Evolutionary conservation across 1,139 yeast genomes (phyloP).

Genomic region (Pichia sp.): DNA sequence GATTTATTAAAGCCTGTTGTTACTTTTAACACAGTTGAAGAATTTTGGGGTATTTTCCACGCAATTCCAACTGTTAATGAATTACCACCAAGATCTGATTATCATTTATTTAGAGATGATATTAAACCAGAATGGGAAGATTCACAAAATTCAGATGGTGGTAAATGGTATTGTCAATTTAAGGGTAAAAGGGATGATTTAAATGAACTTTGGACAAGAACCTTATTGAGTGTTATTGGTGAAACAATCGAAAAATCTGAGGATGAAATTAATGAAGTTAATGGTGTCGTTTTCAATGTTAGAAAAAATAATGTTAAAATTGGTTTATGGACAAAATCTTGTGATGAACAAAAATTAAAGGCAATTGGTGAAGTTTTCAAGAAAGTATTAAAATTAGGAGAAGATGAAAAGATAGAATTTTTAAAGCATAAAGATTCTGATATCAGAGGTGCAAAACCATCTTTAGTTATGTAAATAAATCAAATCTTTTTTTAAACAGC

Average conservation of each 20-base stretch:
- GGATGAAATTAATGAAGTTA: slow-evolving; percentile 56
- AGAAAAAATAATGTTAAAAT: slow-evolving; percentile 80
- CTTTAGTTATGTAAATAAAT: slow-evolving; percentile 14
- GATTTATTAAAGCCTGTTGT: slow-evolving; percentile 91
- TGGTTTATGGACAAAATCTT: slow-evolving; percentile 90
- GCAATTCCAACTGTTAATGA: slow-evolving; percentile 90
- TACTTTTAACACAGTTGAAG: slow-evolving; percentile 88
- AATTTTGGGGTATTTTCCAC: slow-evolving; percentile 97
- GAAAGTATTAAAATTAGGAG: slow-evolving; percentile 64
- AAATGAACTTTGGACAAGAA: slow-evolving; percentile 91
- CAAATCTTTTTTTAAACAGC: too few relatives aligned
- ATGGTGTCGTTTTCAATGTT: slow-evolving; percentile 88
- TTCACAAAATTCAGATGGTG: slow-evolving; percentile 78
- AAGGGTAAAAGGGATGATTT: slow-evolving; percentile 57
- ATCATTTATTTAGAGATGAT: slow-evolving; percentile 91
- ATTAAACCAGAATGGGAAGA: slow-evolving; percentile 99
- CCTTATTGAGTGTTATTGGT: slow-evolving; percentile 87
- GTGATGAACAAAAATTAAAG: slow-evolving; percentile 49
- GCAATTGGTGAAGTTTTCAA: slow-evolving; percentile 82
- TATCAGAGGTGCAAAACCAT: slow-evolving; percentile 16
- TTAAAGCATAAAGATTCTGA: slow-evolving; percentile 46
- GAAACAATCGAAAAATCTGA: slow-evolving; percentile 90
- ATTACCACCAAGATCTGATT: slow-evolving; percentile 87
- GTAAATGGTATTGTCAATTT: slow-evolving; percentile 86
- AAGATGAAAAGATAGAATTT: slow-evolving; percentile 70